Evolutionary conservation across 129 eudicot genomes (phyloP).

Genomic region (Ambrosia trifida): DNA sequence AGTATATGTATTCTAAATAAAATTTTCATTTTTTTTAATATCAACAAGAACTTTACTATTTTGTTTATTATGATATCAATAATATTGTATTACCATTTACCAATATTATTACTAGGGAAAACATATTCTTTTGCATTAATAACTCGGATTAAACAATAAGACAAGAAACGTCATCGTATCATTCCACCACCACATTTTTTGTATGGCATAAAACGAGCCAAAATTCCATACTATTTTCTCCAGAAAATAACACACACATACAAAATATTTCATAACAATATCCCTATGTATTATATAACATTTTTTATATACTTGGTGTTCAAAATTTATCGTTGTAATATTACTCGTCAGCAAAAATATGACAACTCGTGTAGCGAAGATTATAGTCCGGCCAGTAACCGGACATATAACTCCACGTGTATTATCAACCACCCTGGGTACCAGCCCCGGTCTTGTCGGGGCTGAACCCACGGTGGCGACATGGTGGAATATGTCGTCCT

Average conservation of each 20-base stretch:
- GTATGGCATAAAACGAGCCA: slow-evolving; percentile 16
- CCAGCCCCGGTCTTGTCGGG: slow-evolving; percentile 4
- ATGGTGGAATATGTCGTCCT: slow-evolving; percentile 45
- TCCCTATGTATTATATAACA: background rate
- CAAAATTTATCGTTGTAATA: background rate
- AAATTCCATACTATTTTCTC: slow-evolving; percentile 37
- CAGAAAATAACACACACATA: slow-evolving; percentile 30
- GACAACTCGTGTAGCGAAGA: slow-evolving; percentile 57
- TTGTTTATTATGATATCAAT: no score
- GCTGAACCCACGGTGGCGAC: slow-evolving; percentile 30
- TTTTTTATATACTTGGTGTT: background rate
- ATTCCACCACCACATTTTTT: slow-evolving; percentile 34
- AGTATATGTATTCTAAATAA: no score
- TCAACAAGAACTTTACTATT: no score
- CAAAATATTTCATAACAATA: background rate
- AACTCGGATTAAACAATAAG: background rate
- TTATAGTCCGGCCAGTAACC: slow-evolving; percentile 42
- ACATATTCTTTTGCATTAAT: background rate
- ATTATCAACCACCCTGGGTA: slow-evolving; percentile 36
- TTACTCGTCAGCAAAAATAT: slow-evolving; percentile 28
- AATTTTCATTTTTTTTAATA: no score
- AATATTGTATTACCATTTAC: no score
- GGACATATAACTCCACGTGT: slow-evolving; percentile 40
- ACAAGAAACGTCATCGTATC: slow-evolving; percentile 31
- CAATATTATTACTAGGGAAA: background rate